Evolutionary conservation across 2,329 filamentous ascomycete species (phyloP), one percentile per base, ranked within the genome.

Genomic region (Stagonosporopsis chrysanthemi): DNA sequence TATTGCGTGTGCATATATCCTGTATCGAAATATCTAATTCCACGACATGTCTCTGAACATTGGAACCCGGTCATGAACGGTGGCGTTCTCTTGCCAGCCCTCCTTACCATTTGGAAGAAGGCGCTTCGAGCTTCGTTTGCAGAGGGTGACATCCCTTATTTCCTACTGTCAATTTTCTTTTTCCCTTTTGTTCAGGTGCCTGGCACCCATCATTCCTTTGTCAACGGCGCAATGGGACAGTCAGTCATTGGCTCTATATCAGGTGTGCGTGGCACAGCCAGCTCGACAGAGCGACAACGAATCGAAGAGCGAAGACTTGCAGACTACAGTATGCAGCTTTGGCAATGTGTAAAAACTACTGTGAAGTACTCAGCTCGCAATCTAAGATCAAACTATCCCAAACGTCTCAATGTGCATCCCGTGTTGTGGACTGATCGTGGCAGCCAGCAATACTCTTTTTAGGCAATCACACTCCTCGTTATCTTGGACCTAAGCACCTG

Each of bases 1-100:
- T 55, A 47, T 55, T 41, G 58, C 58, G 53, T 68, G 68, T 72
- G 68, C 62, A 71, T 67, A 68, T 66, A 63, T 61, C 49, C 56
- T 53, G 50, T 54, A 49, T 46, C 22, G 45, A 53, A 53, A 41
- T 50, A 53, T 45, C 53, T 58, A 58, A 54, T 58, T 54, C 49
- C 56, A 66, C 43, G 46, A 52, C 48, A 41, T 53, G 52, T 49
- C 42, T 35, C 54, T 44, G 58, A 54, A 53, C 65, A 64, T 52
- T 64, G 63, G 62, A 62, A 58, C 52, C 60, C 57, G 59, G 44
- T 68, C 54, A 70, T 62, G 67, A 69, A 63, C 60, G 56, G 52
- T 55, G 67, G 66, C 65, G 65, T 71, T 57, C 38, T 35, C 26
- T 57, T 52, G 54, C 49, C 48, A 52, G 33, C 48, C 35, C 31